Conservation (phyloP, 2,329 filamentous ascomycete species). For the Alternaria sp. region DNA sequence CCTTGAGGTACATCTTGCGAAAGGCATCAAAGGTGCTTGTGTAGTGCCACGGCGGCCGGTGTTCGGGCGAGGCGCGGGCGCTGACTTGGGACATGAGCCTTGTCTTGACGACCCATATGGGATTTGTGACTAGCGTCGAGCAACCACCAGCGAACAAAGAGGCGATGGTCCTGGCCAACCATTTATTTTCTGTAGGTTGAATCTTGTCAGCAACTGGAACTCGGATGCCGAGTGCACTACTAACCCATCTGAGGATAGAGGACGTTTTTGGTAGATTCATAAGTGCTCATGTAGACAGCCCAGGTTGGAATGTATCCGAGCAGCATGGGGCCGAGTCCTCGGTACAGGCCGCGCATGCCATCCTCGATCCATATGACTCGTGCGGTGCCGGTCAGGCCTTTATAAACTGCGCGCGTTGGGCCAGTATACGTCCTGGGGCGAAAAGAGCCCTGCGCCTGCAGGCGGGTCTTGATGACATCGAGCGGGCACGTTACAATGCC, state of each 20-base stretch:
- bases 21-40: slow-evolving; percentile 88
- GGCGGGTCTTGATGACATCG: slow-evolving; percentile 98
- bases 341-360: slow-evolving; percentile 88
- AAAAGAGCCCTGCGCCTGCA: slow-evolving; percentile 94
- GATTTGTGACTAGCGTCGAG: slow-evolving; percentile 94
- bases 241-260: slow-evolving; percentile 70
- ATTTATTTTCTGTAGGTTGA: slow-evolving; percentile 68
- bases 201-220: slow-evolving; percentile 20
- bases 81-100: slow-evolving; percentile 93
- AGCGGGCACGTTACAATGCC: slow-evolving; percentile 95
- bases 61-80: slow-evolving; percentile 61
- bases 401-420: slow-evolving; percentile 71
- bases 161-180: slow-evolving; percentile 84
- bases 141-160: slow-evolving; percentile 90
- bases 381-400: slow-evolving; percentile 86
- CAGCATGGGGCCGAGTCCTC: slow-evolving; percentile 92
- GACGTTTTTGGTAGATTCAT: slow-evolving; percentile 85
- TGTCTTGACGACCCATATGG: slow-evolving; percentile 99
- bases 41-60: slow-evolving; percentile 88
- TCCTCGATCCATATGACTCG: slow-evolving; percentile 87
- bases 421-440: slow-evolving; percentile 60
- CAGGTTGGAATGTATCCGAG: slow-evolving; percentile 96
- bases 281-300: slow-evolving; percentile 98
- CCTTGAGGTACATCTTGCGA: slow-evolving; percentile 91
- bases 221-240: slow-evolving; percentile 10